Percentiles rank a stretch among this genome's conserved stretches.
Conservation (phyloP, 2,329 filamentous ascomycete genomes). For the Talaromyces funiculosus region DNA sequence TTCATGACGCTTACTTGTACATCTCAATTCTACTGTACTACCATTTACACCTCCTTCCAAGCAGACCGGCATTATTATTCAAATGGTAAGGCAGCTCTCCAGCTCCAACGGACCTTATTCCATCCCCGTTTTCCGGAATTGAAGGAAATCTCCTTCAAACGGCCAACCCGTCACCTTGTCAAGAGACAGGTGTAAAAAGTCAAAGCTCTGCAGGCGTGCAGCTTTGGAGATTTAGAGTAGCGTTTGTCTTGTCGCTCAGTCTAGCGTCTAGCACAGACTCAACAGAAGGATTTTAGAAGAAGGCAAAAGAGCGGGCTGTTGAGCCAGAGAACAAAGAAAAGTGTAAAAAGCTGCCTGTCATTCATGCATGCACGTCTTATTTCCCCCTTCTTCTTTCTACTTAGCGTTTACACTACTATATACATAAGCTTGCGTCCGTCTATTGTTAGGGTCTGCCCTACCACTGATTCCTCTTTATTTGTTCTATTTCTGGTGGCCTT, state of each 20-base stretch:
- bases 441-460: not conserved
- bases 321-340: conserved; percentile 1
- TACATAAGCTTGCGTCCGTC: not conserved
- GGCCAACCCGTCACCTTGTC: not conserved
- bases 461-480: conserved; percentile 1
- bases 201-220: conserved; percentile 4
- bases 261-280: not conserved
- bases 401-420: not conserved
- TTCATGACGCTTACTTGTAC: not conserved
- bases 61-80: not conserved
- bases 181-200: not conserved
- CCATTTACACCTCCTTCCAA: not conserved
- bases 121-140: not conserved
- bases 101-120: not conserved
- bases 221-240: not conserved
- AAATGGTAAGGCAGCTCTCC: not conserved
- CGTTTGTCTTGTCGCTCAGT: not conserved
- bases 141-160: not conserved
- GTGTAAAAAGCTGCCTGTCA: not conserved
- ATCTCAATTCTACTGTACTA: not conserved
- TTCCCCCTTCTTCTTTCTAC: not conserved
- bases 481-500: not conserved
- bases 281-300: not conserved
- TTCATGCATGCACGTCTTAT: conserved; percentile 5
- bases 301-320: not conserved